phyloP scores from a whole-genome alignment of 495 filamentous ascomycete species.

The Aspergillus diversus region DNA sequence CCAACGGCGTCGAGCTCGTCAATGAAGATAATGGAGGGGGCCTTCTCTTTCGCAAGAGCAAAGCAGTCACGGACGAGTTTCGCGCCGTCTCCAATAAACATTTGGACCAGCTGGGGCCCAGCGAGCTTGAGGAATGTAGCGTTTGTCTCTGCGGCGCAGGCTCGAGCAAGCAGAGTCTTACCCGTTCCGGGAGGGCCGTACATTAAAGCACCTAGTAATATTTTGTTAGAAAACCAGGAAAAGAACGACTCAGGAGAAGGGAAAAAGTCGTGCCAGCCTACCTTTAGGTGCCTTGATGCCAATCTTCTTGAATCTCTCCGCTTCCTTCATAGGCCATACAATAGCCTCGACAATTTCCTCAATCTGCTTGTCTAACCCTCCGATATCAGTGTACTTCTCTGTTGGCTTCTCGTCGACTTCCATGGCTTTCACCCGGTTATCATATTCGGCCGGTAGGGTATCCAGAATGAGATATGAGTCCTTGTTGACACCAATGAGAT shows the following conservation, averaged over 20 bases:
- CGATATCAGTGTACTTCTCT: constrained; percentile 98
- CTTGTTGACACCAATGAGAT: constrained; percentile 98
- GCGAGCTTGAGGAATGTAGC: constrained; percentile 99
- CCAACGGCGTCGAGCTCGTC: constrained; percentile 97
- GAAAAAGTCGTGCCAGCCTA: constrained; percentile 43
- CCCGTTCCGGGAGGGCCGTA: constrained; percentile 96
- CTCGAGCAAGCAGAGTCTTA: constrained; percentile 95
- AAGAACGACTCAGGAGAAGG: neutral
- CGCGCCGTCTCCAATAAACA: constrained; percentile 99
- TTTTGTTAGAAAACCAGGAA: neutral
- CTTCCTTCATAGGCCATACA: constrained; percentile 99
- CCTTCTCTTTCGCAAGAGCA: constrained; percentile 96
- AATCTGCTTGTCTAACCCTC: constrained; percentile 98
- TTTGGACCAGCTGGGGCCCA: constrained; percentile 98
- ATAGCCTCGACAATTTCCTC: constrained; percentile 99
- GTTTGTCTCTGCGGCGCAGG: constrained; percentile 96
- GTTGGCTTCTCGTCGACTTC: constrained; percentile 99
- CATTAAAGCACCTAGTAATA: constrained; percentile 82
- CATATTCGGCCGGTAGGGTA: constrained; percentile 98
- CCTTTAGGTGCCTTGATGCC: constrained; percentile 99
- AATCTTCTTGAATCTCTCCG: constrained; percentile 98
- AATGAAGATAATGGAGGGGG: constrained; percentile 99
- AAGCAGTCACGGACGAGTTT: constrained; percentile 98
- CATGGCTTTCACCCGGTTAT: constrained; percentile 99
- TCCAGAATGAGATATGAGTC: constrained; percentile 99